Evolutionary conservation across 2,329 filamentous ascomycete genomes (phyloP).

Genomic region (Clarireedia homoeocarpa): DNA sequence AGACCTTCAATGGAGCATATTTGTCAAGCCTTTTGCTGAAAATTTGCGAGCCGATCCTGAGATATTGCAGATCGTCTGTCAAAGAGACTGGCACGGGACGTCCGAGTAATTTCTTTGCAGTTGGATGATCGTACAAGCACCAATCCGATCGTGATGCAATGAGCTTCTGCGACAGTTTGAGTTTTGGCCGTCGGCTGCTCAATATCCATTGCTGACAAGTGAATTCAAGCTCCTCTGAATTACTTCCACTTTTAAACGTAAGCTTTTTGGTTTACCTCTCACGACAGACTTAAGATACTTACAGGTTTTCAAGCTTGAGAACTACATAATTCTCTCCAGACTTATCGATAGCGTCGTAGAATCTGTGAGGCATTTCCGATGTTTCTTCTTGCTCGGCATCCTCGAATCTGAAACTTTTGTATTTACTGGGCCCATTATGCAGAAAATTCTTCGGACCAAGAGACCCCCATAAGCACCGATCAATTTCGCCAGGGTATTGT

Average conservation of each 20-base stretch:
- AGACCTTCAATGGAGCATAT: neutral
- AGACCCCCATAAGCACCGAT: neutral
- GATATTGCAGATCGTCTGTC: neutral
- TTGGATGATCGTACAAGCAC: neutral
- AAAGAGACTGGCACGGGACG: neutral
- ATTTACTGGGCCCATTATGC: neutral
- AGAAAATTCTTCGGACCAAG: neutral
- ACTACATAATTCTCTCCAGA: neutral
- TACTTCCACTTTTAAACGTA: neutral
- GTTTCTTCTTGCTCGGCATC: neutral
- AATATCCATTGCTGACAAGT: constrained; percentile 1
- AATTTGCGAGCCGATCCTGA: neutral
- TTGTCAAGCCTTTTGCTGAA: neutral
- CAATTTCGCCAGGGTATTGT: neutral
- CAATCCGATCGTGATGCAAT: neutral
- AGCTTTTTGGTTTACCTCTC: neutral
- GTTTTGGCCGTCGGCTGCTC: neutral
- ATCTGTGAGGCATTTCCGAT: neutral
- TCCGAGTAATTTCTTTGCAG: neutral
- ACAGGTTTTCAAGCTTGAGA: neutral
- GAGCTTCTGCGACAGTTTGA: neutral
- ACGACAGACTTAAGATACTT: neutral
- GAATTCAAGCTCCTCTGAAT: neutral
- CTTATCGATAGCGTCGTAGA: neutral
- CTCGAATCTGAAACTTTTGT: neutral